A percentile compares a stretch with the other conserved stretches of the same genome.
Evolutionary conservation across 2,329 filamentous ascomycete genomes (phyloP).

Genomic region (Xylariales sp.): DNA sequence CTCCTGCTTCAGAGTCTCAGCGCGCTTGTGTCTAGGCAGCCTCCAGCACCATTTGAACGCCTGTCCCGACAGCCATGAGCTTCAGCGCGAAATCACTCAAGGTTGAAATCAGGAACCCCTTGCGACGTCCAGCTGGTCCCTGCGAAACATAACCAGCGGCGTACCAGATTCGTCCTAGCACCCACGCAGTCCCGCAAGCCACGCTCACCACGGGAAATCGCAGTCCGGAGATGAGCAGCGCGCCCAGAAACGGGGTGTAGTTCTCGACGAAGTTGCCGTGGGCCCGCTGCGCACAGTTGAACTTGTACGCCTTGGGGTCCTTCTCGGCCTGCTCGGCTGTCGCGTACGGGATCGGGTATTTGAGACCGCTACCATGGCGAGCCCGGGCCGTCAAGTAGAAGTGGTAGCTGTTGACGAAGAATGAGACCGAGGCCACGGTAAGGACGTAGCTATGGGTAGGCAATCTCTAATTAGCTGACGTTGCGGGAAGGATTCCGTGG

Average conservation of each 20-base stretch:
- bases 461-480: slow-evolving; percentile 4
- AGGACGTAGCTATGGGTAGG: slow-evolving; percentile 53
- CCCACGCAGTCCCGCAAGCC: slow-evolving; percentile 47
- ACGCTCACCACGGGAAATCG: slow-evolving; percentile 47
- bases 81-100: slow-evolving; percentile 36
- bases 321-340: slow-evolving; percentile 48
- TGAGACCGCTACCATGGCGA: slow-evolving; percentile 49
- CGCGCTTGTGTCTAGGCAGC: slow-evolving; percentile 8
- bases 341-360: slow-evolving; percentile 56
- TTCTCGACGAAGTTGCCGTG: slow-evolving; percentile 63
- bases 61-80: slow-evolving; percentile 38
- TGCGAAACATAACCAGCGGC: slow-evolving; percentile 47
- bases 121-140: slow-evolving; percentile 41
- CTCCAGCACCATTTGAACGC: slow-evolving; percentile 31
- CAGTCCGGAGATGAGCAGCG: slow-evolving; percentile 52
- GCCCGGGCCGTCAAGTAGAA: slow-evolving; percentile 37
- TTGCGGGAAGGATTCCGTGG: not conserved
- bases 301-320: slow-evolving; percentile 48
- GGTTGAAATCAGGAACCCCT: slow-evolving; percentile 30
- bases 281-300: slow-evolving; percentile 57
- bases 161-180: slow-evolving; percentile 48
- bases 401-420: slow-evolving; percentile 56
- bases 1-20: no score
- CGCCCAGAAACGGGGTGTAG: slow-evolving; percentile 45
- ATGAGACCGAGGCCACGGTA: slow-evolving; percentile 49